phyloP scores from a whole-genome alignment of 208 protist genomes.

The Phytomonas sp. region DNA sequence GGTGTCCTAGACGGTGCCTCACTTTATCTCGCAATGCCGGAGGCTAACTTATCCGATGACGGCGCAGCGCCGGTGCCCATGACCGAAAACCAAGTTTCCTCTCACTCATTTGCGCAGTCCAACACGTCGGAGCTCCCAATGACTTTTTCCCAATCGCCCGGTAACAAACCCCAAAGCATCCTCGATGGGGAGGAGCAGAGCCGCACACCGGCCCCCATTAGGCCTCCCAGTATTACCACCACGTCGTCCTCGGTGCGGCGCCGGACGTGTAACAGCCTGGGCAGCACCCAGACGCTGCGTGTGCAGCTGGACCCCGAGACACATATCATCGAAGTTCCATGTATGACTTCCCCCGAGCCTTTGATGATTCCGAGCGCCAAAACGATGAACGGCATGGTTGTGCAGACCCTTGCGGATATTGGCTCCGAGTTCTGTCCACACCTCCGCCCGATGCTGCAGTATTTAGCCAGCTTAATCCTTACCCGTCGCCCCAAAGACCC shows the following conservation, averaged over 20 bases:
- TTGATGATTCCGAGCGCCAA: constrained; percentile 8
- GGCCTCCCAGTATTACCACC: too few species aligned
- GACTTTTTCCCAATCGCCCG: too few species aligned
- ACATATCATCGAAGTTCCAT: constrained; percentile 17
- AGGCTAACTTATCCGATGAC: too few species aligned
- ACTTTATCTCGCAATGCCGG: too few species aligned
- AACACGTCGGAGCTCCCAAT: too few species aligned
- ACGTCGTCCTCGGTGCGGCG: constrained; percentile 18
- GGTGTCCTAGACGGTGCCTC: too few species aligned
- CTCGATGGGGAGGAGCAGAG: too few species aligned
- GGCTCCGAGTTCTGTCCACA: constrained; percentile 12
- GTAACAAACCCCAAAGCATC: too few species aligned
- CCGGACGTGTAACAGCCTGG: constrained; percentile 6
- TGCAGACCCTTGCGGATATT: not conserved
- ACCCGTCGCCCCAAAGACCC: constrained; percentile 33
- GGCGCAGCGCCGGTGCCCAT: too few species aligned
- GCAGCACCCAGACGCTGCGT: constrained; percentile 16
- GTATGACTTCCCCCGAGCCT: not conserved
- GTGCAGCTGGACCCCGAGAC: constrained; percentile 26
- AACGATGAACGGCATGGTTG: not conserved
- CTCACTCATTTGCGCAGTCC: too few species aligned
- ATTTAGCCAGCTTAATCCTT: constrained; percentile 29
- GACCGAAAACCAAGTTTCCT: too few species aligned
- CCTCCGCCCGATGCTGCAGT: constrained; percentile 29
- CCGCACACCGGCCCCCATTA: too few species aligned